phyloP scores from a whole-genome alignment of 768 basidiomycete genomes.

The Mycena albidolilacea region DNA sequence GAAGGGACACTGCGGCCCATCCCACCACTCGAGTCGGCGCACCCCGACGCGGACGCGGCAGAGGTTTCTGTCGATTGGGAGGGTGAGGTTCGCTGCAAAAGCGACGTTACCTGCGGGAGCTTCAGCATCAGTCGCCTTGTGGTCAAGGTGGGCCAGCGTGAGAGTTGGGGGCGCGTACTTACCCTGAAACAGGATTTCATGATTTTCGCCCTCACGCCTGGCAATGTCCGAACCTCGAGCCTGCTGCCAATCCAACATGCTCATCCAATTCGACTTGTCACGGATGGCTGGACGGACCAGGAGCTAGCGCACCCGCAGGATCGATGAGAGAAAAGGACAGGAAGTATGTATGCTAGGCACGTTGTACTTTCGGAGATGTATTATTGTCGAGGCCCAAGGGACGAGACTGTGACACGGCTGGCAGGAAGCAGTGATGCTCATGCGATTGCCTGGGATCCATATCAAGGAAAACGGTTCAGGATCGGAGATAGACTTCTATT shows the following conservation, averaged over 20 bases:
- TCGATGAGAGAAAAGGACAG: slow-evolving; percentile 41
- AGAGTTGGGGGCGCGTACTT: not conserved
- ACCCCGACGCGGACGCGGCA: slow-evolving; percentile 33
- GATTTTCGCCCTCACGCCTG: slow-evolving; percentile 62
- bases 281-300: slow-evolving; percentile 63
- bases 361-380: slow-evolving; percentile 7
- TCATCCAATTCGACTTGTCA: slow-evolving; percentile 69
- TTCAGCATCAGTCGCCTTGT: slow-evolving; percentile 61
- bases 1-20: slow-evolving; percentile 60
- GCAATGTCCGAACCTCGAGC: slow-evolving; percentile 59
- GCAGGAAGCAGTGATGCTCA: slow-evolving; percentile 17
- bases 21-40: slow-evolving; percentile 44
- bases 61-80: slow-evolving; percentile 67
- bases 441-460: not conserved
- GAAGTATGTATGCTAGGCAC: slow-evolving; percentile 24
- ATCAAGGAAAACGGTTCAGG: slow-evolving; percentile 15
- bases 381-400: slow-evolving; percentile 22
- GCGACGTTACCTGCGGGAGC: slow-evolving; percentile 57
- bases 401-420: slow-evolving; percentile 10
- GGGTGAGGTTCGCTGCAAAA: slow-evolving; percentile 61
- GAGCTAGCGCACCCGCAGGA: slow-evolving; percentile 55
- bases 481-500: slow-evolving; percentile 19
- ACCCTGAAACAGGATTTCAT: slow-evolving; percentile 64
- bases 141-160: slow-evolving; percentile 59
- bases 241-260: slow-evolving; percentile 59